phyloP scores from a whole-genome alignment of 768 basidiomycete genomes.

The Dentipellis sp. region DNA sequence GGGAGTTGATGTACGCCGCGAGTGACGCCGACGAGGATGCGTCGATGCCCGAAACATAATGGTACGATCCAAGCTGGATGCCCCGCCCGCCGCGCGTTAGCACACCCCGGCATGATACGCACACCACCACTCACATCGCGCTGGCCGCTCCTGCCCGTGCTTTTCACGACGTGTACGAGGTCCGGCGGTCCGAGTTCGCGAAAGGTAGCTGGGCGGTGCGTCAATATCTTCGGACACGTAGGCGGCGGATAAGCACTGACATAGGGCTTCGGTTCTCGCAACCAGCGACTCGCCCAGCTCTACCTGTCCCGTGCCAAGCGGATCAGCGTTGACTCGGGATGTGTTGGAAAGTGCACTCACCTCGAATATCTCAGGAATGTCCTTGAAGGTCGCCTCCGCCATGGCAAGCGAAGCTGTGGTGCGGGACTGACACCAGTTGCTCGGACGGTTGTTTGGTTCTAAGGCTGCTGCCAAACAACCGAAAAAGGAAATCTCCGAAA shows the following conservation, averaged over 20 bases:
- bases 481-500: background rate
- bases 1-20: conserved; percentile 96
- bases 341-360: conserved; percentile 27
- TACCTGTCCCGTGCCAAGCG: conserved; percentile 34
- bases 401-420: background rate
- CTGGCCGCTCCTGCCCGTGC: conserved; percentile 70
- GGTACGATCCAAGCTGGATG: conserved; percentile 83
- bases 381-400: conserved; percentile 74
- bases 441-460: background rate
- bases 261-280: conserved; percentile 85
- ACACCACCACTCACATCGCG: conserved; percentile 61
- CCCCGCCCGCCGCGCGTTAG: conserved; percentile 2
- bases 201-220: conserved; percentile 63
- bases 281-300: conserved; percentile 86
- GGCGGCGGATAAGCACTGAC: conserved; percentile 37
- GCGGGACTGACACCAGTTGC: background rate
- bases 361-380: conserved; percentile 96
- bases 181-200: conserved; percentile 97
- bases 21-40: conserved; percentile 96
- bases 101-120: background rate
- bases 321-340: no score
- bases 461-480: conserved; percentile 1
- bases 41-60: conserved; percentile 97
- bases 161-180: conserved; percentile 92
- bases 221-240: conserved; percentile 4